Evolutionary conservation across 768 basidiomycete species (phyloP).

Genomic region (Chalciporus chontae): DNA sequence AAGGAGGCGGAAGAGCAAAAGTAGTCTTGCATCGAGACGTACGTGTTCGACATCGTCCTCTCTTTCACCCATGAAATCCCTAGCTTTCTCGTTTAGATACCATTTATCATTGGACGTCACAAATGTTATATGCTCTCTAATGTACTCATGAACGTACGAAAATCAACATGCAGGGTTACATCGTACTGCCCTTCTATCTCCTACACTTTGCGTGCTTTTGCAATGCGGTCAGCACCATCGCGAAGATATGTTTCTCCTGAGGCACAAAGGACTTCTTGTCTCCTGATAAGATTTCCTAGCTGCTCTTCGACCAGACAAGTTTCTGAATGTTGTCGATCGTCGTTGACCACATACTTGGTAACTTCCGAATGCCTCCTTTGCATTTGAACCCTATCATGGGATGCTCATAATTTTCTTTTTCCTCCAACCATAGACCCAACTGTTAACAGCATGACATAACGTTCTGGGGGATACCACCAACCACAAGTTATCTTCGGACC

Average conservation of each 20-base stretch:
- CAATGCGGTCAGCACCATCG: neutral
- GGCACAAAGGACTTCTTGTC: neutral
- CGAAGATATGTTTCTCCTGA: neutral
- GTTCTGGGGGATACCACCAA: neutral
- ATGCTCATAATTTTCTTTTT: neutral
- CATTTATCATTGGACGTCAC: neutral
- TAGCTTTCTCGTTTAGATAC: neutral
- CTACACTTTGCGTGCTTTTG: too few relatives aligned
- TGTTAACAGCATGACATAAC: too few relatives aligned
- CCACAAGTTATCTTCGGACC: neutral
- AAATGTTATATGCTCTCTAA: neutral
- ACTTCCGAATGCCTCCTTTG: neutral
- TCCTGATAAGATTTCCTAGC: neutral
- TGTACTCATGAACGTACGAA: neutral
- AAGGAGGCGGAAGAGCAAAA: constrained; percentile 4
- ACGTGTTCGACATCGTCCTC: neutral
- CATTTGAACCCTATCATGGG: neutral
- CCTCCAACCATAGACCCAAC: neutral
- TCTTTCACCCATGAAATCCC: neutral
- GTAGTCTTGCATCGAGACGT: neutral
- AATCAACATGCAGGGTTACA: neutral
- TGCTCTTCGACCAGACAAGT: neutral
- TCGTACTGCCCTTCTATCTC: too few relatives aligned
- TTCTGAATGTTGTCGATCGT: constrained; percentile 1
- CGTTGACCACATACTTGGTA: neutral